Percentiles rank a stretch among this genome's conserved stretches.
phyloP scores from a whole-genome alignment of 2,329 filamentous ascomycete species.

The Fusarium torreyae region DNA sequence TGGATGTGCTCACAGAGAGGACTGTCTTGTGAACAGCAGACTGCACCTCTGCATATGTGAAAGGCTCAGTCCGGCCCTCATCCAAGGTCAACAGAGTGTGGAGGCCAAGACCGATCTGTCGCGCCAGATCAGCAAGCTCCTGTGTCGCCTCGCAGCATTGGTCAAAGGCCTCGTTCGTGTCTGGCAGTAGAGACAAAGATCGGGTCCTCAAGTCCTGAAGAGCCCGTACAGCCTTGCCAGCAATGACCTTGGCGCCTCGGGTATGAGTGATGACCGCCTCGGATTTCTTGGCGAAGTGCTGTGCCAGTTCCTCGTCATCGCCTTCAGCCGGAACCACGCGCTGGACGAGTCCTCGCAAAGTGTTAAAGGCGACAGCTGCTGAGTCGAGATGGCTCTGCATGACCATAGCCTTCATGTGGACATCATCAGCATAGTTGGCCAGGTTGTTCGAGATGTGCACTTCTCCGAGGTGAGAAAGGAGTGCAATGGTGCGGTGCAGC shows the following conservation, averaged over 20 bases:
- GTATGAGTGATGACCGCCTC: constrained; percentile 82
- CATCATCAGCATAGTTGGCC: constrained; percentile 81
- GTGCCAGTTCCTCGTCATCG: constrained; percentile 75
- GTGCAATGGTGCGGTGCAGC: constrained; percentile 85
- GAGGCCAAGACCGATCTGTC: constrained; percentile 76
- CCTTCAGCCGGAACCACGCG: constrained; percentile 67
- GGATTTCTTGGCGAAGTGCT: constrained; percentile 78
- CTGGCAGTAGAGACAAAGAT: constrained; percentile 79
- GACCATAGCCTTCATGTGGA: constrained; percentile 82
- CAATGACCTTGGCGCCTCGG: constrained; percentile 86
- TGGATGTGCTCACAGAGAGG: constrained; percentile 64
- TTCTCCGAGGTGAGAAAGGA: constrained; percentile 89
- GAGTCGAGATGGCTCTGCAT: constrained; percentile 88
- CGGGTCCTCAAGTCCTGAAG: constrained; percentile 83
- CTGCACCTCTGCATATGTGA: constrained; percentile 77
- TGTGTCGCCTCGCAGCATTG: constrained; percentile 75
- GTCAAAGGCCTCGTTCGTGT: constrained; percentile 79
- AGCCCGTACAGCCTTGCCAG: constrained; percentile 82
- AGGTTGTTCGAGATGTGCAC: constrained; percentile 80
- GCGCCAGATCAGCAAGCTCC: constrained; percentile 76
- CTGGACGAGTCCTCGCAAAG: constrained; percentile 77
- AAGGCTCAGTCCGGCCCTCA: constrained; percentile 78
- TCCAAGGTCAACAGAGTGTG: constrained; percentile 76
- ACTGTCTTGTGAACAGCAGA: constrained; percentile 71
- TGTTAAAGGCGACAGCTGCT: constrained; percentile 76